Evolutionary conservation across 176 grass and related monocot species (phyloP), one percentile per base, ranked within the genome.

Genomic region (Hsuehochloa calcarea): DNA sequence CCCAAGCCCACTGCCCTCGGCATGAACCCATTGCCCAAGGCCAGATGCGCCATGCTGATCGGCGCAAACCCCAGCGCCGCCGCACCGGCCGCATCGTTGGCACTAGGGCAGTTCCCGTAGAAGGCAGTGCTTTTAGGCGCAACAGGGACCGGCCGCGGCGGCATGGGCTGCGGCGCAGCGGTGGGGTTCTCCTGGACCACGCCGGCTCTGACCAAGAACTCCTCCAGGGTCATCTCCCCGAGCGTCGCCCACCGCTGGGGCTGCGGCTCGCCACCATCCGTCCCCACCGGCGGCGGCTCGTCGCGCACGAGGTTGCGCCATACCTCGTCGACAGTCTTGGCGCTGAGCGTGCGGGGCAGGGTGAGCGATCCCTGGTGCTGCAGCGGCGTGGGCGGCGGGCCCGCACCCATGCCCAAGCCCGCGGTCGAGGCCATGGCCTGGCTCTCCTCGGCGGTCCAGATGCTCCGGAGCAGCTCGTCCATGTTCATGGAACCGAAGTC

Each of bases 401-500:
- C 84, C 11, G 26, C 23, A 16, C 23, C 67, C 37, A 37, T 5
- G 25, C 77, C 78, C n/a, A 13, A 16, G 19, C 17, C 62, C 26
- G 61, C 29, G 27, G 87, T 75, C 12, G 82, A 85, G 5, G 85
- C 85, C 87, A 95, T 95, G 65, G 83, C 92, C 52, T 93, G 93
- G 89, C 85, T 91, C 85, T 95, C 93, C 90, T 97, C 95, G 5
- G 92, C 93, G 13, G 82, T 97, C 95, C 95, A 97, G 85, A 97
- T 97, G 89, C 81, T 97, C 82, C 94, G 92, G 43, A 97, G 86
- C 60, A 97, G 81, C 85, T 97, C 95, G 70, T 98, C 96, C 96
- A 98, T 95, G 73, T 98, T 95, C 96, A 95, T 93, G 47, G 96
- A 98, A 20, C 93, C 76, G 54, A 93, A 95, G 13, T 98, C 93